Percentiles rank a stretch among this genome's conserved stretches.
phyloP scores from a whole-genome alignment of 805 yeast species.

The Candida coquimbonensis region DNA sequence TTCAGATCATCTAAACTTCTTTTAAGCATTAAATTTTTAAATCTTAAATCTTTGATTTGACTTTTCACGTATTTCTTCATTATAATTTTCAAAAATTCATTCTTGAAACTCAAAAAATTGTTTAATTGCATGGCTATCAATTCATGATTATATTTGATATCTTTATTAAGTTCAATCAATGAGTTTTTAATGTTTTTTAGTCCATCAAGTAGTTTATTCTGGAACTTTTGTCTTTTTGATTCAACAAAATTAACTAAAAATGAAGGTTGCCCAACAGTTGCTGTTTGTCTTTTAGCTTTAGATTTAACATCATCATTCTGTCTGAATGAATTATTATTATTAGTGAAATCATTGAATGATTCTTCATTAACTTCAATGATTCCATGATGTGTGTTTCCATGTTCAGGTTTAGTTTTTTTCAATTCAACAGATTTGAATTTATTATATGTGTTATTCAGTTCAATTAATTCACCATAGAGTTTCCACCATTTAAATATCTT shows the following conservation, averaged over 20 bases:
- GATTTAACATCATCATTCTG: conserved; percentile 5
- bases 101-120: conserved; percentile 46
- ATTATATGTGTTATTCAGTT: conserved; percentile 27
- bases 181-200: conserved; percentile 34
- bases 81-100: conserved; percentile 31
- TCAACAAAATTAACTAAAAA: conserved; percentile 38
- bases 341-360: conserved; percentile 17
- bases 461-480: conserved; percentile 33
- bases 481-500: conserved; percentile 41
- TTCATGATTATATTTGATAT: conserved; percentile 52
- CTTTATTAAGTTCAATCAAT: conserved; percentile 36
- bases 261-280: conserved; percentile 18
- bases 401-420: conserved; percentile 7
- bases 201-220: conserved; percentile 33
- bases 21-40: conserved; percentile 15
- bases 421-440: conserved; percentile 20
- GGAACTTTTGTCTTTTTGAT: conserved; percentile 42
- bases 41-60: conserved; percentile 24
- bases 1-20: conserved; percentile 18
- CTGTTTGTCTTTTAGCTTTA: background rate
- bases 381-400: conserved; percentile 13
- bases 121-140: conserved; percentile 55
- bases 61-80: conserved; percentile 28
- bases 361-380: conserved; percentile 22
- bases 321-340: conserved; percentile 14